A percentile compares a stretch with the other conserved stretches of the same genome.
Evolutionary conservation across 169 alveolate genomes (phyloP).

Genomic region (Eimeria maxima): DNA sequence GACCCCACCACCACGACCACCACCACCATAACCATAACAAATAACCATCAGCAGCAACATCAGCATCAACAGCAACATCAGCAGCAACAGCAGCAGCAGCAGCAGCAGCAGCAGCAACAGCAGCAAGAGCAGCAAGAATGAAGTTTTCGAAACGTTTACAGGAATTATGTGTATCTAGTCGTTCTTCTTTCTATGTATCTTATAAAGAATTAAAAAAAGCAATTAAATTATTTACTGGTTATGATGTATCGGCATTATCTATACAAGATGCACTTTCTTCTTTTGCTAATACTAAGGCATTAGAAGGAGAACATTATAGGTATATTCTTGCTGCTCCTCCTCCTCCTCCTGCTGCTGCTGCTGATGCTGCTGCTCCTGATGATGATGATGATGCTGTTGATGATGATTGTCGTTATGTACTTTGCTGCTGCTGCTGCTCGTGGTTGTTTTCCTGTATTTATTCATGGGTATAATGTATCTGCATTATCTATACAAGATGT

Average conservation of each 20-base stretch:
- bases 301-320: conserved; percentile 87
- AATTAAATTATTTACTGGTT: conserved; percentile 88
- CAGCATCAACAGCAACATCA: too few relatives aligned
- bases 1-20: too few relatives aligned
- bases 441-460: too few relatives aligned
- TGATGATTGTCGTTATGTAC: neutral
- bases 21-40: neutral
- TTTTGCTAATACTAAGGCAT: conserved; percentile 87
- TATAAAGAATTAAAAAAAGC: conserved; percentile 90
- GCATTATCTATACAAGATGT: conserved; percentile 88
- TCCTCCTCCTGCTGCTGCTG: neutral
- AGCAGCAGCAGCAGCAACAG: conserved; percentile 44
- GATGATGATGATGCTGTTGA: conserved; percentile 11
- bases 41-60: neutral
- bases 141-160: conserved; percentile 88
- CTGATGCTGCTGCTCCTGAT: conserved; percentile 9
- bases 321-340: neutral
- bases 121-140: conserved; percentile 86
- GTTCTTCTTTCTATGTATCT: conserved; percentile 86
- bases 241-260: conserved; percentile 88
- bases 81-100: neutral
- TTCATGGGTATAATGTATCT: conserved; percentile 89
- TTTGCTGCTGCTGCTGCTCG: conserved; percentile 16
- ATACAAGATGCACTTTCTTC: conserved; percentile 87
- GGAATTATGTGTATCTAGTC: conserved; percentile 86